Conservation (phyloP, 768 basidiomycete genomes). For the Tulasnella sp. region DNA sequence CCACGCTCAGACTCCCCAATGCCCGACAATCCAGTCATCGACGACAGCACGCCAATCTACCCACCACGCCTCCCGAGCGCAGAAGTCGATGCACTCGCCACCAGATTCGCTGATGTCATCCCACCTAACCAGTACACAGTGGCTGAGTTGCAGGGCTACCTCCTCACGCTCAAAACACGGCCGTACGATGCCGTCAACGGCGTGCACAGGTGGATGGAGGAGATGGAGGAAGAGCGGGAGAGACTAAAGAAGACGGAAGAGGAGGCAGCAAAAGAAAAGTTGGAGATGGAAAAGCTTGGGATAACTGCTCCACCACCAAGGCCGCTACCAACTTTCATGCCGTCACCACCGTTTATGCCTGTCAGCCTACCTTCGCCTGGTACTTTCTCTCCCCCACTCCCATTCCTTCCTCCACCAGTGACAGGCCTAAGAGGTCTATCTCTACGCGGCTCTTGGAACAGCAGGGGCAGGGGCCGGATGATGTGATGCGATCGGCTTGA, state of each 20-base stretch:
- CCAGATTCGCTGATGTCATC: slow-evolving; percentile 32
- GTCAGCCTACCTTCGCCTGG: too few species aligned
- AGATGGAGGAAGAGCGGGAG: slow-evolving; percentile 27
- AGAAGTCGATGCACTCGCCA: slow-evolving; percentile 27
- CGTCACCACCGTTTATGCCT: too few species aligned
- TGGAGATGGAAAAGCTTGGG: slow-evolving; percentile 3
- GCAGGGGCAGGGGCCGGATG: too few species aligned
- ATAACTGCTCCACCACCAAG: not conserved
- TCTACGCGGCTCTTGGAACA: too few species aligned
- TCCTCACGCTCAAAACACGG: slow-evolving; percentile 31
- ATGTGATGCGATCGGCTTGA: too few species aligned
- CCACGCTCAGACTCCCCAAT: not conserved
- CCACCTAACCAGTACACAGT: slow-evolving; percentile 43
- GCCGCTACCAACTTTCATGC: too few species aligned
- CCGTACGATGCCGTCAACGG: slow-evolving; percentile 23
- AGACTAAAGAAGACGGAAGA: slow-evolving; percentile 26
- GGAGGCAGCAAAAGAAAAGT: not conserved
- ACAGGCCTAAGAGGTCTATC: too few species aligned
- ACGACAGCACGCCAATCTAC: slow-evolving; percentile 7
- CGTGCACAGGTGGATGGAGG: slow-evolving; percentile 33
- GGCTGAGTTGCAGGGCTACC: slow-evolving; percentile 51
- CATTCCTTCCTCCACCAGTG: too few species aligned
- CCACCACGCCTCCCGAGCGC: not conserved
- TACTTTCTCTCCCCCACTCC: too few species aligned
- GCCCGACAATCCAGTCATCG: not conserved